Percentiles rank a stretch among this genome's conserved stretches.
Conservation (phyloP, 164 flowering plant genomes). For the Magnolia sinica region DNA sequence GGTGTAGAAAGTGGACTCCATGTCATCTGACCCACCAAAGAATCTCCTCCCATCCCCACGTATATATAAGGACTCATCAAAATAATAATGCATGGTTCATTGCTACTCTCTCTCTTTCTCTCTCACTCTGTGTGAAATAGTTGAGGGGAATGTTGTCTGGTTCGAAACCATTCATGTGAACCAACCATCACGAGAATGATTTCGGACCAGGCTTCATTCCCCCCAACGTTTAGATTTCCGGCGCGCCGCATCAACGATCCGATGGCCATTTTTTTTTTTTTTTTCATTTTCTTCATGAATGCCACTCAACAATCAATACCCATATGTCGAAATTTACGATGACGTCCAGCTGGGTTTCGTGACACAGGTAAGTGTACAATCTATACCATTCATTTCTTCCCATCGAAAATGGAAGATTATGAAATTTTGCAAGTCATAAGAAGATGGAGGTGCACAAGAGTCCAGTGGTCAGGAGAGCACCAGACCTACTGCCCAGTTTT, state of each 20-base stretch:
- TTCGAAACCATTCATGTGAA: slow-evolving; percentile 41
- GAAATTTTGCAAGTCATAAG: neutral
- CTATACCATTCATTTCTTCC: neutral
- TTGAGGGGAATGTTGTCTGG: slow-evolving; percentile 78
- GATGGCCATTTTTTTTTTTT: neutral
- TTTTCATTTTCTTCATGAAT: neutral
- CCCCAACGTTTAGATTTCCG: slow-evolving; percentile 35
- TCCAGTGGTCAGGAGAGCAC: neutral
- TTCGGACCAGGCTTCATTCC: slow-evolving; percentile 98
- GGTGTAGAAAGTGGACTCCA: slow-evolving; percentile 43
- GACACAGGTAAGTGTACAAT: neutral
- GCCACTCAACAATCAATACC: neutral
- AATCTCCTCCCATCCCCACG: slow-evolving; percentile 22
- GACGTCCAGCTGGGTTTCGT: neutral
- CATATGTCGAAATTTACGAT: neutral
- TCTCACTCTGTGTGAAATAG: slow-evolving; percentile 17
- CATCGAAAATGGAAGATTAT: neutral
- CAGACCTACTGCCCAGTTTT: neutral
- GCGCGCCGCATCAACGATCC: neutral
- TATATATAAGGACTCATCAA: slow-evolving; percentile 34
- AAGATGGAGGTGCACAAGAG: neutral
- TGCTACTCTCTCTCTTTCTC: slow-evolving; percentile 14
- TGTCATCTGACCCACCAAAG: slow-evolving; percentile 34
- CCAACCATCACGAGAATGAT: slow-evolving; percentile 32
- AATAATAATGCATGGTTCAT: neutral